Evolutionary conservation across 495 filamentous ascomycete genomes (phyloP).

Genomic region (Penicillium cinerascens): DNA sequence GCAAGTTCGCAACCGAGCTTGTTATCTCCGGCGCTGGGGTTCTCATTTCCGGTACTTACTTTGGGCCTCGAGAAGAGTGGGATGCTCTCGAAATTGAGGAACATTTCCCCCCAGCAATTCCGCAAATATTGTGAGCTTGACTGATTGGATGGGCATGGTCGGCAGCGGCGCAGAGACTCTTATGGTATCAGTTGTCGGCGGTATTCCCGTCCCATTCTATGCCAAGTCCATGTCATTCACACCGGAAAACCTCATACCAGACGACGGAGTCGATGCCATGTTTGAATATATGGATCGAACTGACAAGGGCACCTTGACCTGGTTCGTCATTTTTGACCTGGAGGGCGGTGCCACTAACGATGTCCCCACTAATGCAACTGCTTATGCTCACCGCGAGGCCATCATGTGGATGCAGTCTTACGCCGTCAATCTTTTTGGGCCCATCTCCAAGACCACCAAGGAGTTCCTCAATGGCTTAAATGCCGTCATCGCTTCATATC

Average conservation of each 20-base stretch:
- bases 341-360: constrained; percentile 44
- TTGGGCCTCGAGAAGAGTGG: constrained; percentile 39
- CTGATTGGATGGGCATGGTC: constrained; percentile 55
- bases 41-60: constrained; percentile 39
- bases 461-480: constrained; percentile 47
- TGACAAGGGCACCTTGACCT: constrained; percentile 42
- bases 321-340: constrained; percentile 44
- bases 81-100: constrained; percentile 29
- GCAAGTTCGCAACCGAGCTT: constrained; percentile 45
- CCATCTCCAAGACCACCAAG: constrained; percentile 31
- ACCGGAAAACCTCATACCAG: constrained; percentile 36
- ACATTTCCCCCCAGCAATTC: constrained; percentile 29
- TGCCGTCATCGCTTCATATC: constrained; percentile 22
- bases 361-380: constrained; percentile 34
- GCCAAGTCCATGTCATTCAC: constrained; percentile 49
- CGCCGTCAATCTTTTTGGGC: constrained; percentile 37
- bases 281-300: constrained; percentile 43
- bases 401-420: constrained; percentile 47
- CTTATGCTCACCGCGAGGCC: constrained; percentile 43
- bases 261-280: constrained; percentile 33
- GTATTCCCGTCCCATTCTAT: constrained; percentile 42
- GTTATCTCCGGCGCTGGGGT: constrained; percentile 25
- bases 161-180: constrained; percentile 46
- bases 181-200: constrained; percentile 23
- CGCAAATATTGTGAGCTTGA: constrained; percentile 36